phyloP scores from a whole-genome alignment of 768 basidiomycete genomes.

The Naematelia aurantialba region DNA sequence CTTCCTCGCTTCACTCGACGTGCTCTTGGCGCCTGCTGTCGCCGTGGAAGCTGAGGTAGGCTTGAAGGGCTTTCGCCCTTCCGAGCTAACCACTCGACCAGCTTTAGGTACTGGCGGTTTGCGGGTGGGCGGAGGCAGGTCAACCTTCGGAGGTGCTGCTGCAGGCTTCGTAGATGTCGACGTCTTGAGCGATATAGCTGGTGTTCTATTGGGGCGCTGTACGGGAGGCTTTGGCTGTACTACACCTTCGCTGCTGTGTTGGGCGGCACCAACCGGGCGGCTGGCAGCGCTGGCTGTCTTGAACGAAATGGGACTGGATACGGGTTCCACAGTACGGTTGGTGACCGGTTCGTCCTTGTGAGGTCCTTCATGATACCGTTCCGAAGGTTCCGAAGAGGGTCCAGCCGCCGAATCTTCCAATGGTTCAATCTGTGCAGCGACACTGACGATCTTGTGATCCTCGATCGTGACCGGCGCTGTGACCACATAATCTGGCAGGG shows the following conservation, averaged over 20 bases:
- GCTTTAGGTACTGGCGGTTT: constrained; percentile 3
- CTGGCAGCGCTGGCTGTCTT: too few species aligned
- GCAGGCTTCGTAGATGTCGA: constrained; percentile 1
- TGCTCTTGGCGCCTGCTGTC: neutral
- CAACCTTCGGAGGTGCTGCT: constrained; percentile 3
- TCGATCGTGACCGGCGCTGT: neutral
- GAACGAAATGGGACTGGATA: too few species aligned
- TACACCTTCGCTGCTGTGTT: neutral
- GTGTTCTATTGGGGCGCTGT: neutral
- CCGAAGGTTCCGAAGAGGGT: too few species aligned
- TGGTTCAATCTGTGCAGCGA: too few species aligned
- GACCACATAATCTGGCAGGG: too few species aligned
- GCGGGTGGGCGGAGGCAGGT: neutral
- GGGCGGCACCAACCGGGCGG: too few species aligned
- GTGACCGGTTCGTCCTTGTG: too few species aligned
- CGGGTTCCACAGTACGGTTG: too few species aligned
- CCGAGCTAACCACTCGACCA: neutral
- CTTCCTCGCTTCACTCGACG: constrained; percentile 1
- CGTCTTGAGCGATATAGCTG: neutral
- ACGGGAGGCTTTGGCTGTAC: neutral
- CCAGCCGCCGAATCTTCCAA: too few species aligned
- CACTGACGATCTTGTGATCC: neutral
- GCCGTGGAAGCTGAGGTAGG: constrained; percentile 14
- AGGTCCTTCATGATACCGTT: too few species aligned
- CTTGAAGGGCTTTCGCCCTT: constrained; percentile 14